These are phyloP conservation scores for Cystobasidium sp. DNA, from an alignment of 1,284 basidiomycete genomes.

Conservation along the genomic window DNA sequence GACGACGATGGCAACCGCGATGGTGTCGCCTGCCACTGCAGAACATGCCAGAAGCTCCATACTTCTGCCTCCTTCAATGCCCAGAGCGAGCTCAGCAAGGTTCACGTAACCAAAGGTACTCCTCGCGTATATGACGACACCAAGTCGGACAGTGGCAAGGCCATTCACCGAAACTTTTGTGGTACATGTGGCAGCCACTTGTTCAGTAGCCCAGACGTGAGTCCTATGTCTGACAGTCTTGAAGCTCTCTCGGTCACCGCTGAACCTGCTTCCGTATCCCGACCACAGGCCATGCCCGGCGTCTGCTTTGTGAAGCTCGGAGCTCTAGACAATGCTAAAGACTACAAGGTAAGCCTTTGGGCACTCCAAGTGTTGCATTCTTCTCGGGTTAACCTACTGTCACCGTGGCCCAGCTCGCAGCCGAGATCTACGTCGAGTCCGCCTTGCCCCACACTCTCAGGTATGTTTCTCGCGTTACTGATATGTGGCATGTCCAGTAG, in stretches of 20 bases:
- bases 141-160: slow-evolving; percentile 43
- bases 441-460: slow-evolving; percentile 16
- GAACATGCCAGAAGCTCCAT: slow-evolving; percentile 30
- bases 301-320: slow-evolving; percentile 44
- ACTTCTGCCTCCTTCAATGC: slow-evolving; percentile 42
- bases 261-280: slow-evolving; percentile 26
- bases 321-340: slow-evolving; percentile 37
- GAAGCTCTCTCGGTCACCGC: not conserved
- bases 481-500: not conserved
- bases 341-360: slow-evolving; percentile 36
- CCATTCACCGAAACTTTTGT: slow-evolving; percentile 45
- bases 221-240: not conserved
- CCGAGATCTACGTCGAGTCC: slow-evolving; percentile 44
- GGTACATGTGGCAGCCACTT: slow-evolving; percentile 30
- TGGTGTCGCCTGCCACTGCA: slow-evolving; percentile 44
- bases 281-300: slow-evolving; percentile 29
- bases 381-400: not conserved
- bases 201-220: not conserved
- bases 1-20: slow-evolving; percentile 30
- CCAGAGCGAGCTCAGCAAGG: slow-evolving; percentile 21
- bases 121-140: slow-evolving; percentile 39
- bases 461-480: not conserved
- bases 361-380: no score
- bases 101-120: slow-evolving; percentile 45
- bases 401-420: slow-evolving; percentile 19